Base-by-base conservation (phyloP, 495 filamentous ascomycete species). In the Penicillium diatomitis region DNA sequence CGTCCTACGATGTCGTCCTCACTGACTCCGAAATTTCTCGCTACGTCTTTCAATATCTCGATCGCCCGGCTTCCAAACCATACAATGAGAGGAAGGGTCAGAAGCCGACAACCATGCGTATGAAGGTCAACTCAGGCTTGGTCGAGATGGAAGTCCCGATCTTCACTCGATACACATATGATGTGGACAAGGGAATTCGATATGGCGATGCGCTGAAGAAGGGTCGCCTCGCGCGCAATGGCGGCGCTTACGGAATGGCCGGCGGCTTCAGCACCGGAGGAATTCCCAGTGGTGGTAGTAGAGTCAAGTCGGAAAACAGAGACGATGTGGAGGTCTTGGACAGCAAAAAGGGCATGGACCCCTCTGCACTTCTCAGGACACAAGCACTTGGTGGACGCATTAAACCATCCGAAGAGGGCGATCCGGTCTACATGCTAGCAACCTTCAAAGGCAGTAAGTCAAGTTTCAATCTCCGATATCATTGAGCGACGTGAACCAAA, bases 141-240 rank as follows among this genome's bases (percentile, higher is more conserved):
- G 68, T 90, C n/a, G 87, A 91, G 58, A 60, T 89, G 5, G 87
- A 91, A 44, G 72, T 88, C 6, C 81, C 84, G 2, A 69, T 90
- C 42, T 75, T 81, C 62, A 77, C 78, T 12, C 65, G 70, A 10
- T 51, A 58, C 4, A 79, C 81, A 51, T 91, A 85, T 61, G 80
- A 90, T 62, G 68, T 75, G 44, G 72, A 65, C 45, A 83, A 83
- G 56, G 86, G 80, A 6, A 49, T 82, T 12, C 67, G 70, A 46
- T 91, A 82, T 66, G 86, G 83, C 2, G 77, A 86, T 43, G 80
- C 82, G 10, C 49, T 89, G 61, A 70, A 73, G 38, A 79, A 80
- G 52, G 80, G 72, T 49, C 65, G 61, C 36, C 57, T 64, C 29
- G 61, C 71, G n/a, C 75, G 77, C 40, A 75, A 75, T n/a, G 76